A percentile compares a stretch with the other conserved stretches of the same genome.
phyloP scores from a whole-genome alignment of 352 stramenopile species.

The Discostella stelligera region DNA sequence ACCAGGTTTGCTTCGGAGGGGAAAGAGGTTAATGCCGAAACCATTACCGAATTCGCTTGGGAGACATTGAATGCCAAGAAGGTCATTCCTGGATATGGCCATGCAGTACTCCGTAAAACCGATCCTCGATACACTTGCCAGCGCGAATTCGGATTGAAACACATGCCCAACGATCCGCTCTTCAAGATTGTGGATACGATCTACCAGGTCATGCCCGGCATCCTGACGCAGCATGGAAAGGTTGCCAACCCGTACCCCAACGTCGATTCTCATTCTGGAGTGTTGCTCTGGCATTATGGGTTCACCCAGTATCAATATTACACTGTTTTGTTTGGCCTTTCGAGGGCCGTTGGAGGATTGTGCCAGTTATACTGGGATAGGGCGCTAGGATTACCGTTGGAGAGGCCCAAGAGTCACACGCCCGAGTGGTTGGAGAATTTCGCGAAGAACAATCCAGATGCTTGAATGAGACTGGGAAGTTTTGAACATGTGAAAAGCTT shows the following conservation, averaged over 20 bases:
- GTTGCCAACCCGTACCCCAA: slow-evolving; percentile 99
- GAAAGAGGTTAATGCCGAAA: slow-evolving; percentile 95
- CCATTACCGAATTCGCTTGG: slow-evolving; percentile 98
- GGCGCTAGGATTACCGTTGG: slow-evolving; percentile 94
- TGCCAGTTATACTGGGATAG: slow-evolving; percentile 98
- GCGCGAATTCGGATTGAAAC: slow-evolving; percentile 98
- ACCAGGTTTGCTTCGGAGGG: slow-evolving; percentile 94
- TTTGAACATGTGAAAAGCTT: neutral
- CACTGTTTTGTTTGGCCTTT: slow-evolving; percentile 99
- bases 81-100: slow-evolving; percentile 97
- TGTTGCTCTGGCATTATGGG: slow-evolving; percentile 98
- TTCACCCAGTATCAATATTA: slow-evolving; percentile 99
- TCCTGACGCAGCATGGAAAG: slow-evolving; percentile 98
- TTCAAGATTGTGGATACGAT: slow-evolving; percentile 99
- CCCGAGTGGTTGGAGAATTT: slow-evolving; percentile 97
- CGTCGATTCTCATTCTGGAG: slow-evolving; percentile 97
- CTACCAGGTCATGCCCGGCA: slow-evolving; percentile 97
- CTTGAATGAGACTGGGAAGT: slow-evolving; percentile 5
- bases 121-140: slow-evolving; percentile 99
- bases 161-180: slow-evolving; percentile 98
- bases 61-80: slow-evolving; percentile 98
- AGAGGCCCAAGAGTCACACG: slow-evolving; percentile 98
- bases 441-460: slow-evolving; percentile 83
- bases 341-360: slow-evolving; percentile 95
- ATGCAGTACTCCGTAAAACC: slow-evolving; percentile 98